These are phyloP conservation scores for Rubus idaeus DNA, from an alignment of 306 rosid genomes.

Conservation along the genomic window DNA sequence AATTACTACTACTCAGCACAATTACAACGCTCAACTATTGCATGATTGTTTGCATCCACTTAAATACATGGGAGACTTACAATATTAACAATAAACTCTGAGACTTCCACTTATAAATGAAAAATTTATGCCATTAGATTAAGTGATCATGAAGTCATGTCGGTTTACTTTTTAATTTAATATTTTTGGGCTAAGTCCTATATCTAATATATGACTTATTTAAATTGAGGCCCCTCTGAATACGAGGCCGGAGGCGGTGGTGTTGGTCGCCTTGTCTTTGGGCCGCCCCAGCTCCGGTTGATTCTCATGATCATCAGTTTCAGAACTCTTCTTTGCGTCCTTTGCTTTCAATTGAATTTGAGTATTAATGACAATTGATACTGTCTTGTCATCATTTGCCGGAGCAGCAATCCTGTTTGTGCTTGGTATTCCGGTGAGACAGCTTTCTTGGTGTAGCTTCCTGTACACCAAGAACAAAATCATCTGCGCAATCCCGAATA, in stretches of 20 bases:
- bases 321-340: background rate
- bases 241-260: background rate
- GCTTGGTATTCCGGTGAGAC: constrained; percentile 16
- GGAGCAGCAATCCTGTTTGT: constrained; percentile 3
- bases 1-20: background rate
- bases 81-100: background rate
- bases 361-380: background rate
- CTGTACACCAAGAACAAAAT: constrained; percentile 31
- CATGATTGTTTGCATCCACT: background rate
- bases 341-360: too few species aligned
- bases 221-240: constrained; percentile 1
- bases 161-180: background rate
- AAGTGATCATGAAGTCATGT: background rate
- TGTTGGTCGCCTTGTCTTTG: background rate
- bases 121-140: background rate
- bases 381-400: background rate
- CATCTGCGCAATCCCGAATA: constrained; percentile 41
- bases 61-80: background rate
- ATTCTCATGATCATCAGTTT: background rate
- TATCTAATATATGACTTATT: background rate
- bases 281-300: background rate
- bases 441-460: constrained; percentile 17
- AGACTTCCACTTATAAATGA: background rate
- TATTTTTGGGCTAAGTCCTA: too few species aligned
- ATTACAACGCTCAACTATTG: background rate